Evolutionary conservation across 805 yeast species (phyloP), one percentile per base, ranked within the genome.

Genomic region (Sungouiozyma intestinalis): DNA sequence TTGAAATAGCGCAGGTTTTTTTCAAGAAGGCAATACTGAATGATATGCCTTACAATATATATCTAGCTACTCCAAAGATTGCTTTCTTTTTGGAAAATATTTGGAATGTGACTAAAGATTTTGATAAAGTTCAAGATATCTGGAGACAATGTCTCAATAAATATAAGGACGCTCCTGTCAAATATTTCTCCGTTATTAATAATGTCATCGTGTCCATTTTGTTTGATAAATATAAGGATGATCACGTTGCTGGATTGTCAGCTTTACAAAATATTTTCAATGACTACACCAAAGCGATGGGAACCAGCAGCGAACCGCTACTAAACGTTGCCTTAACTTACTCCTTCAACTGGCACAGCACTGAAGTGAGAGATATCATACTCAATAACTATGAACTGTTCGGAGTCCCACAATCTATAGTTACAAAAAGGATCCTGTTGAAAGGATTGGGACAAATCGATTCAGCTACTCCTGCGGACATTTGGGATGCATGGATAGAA

Each of bases 261-360:
- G 67, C 70, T 49, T 70, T 85, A 47, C 72, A 73, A 52, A 65
- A 70, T 31, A 55, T 80, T 34, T 73, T 81, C 39, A 55, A 67
- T 6, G 62, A 65, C 27, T 80, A 80, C 56, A 11, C 11, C 11
- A 67, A 74, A 39, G 20, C 33, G 16, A 24, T 24, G 6, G 65
- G 73, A 53, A 65, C 72, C 13, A 67, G 79, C 40, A 88, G 82
- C 58, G 87, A 82, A 60, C 78, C 84, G 11, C 81, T 85, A 55
- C 71, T 84, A 58, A 84, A 84, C 56, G 81, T 82, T 31, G 67
- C 82, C 38, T 67, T 83, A 42, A 71, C 81, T 35, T 77, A 76
- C 33, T 70, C 74, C 46, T 72, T 74, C 20, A 60, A 65, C 45
- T 83, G 92, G 90, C 68, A 69, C 38, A 78, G 77, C 55, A 66